Conservation (phyloP, 2,329 filamentous ascomycete species). For the Macrophomina phaseolina region DNA sequence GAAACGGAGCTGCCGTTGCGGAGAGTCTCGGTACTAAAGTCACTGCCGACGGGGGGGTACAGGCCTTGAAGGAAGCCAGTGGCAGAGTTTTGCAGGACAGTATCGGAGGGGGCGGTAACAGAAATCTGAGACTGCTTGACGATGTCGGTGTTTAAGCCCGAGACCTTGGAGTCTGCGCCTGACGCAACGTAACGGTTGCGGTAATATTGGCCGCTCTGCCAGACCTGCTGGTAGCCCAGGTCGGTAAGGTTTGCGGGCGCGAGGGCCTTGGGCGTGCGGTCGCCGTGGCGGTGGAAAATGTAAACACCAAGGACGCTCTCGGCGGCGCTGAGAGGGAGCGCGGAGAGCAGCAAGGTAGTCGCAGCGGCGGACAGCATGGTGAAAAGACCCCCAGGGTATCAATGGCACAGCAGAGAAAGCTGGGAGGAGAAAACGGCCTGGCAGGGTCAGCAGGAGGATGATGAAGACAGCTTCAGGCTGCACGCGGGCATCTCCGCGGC, state of each 20-base stretch:
- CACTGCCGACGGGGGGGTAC: constrained; percentile 74
- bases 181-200: constrained; percentile 74
- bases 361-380: constrained; percentile 36
- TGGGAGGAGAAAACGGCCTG: neutral
- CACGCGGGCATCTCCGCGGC: constrained; percentile 12
- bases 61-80: constrained; percentile 82
- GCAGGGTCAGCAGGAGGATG: neutral
- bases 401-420: neutral
- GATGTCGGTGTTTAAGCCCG: constrained; percentile 68
- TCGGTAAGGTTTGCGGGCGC: constrained; percentile 75
- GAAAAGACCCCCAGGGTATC: constrained; percentile 13
- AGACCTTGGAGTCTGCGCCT: constrained; percentile 65
- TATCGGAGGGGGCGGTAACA: constrained; percentile 74
- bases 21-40: constrained; percentile 63
- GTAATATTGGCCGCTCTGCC: constrained; percentile 75
- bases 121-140: constrained; percentile 74
- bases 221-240: constrained; percentile 78
- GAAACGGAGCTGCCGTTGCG: constrained; percentile 71
- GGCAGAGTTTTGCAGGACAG: constrained; percentile 80
- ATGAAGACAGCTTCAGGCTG: too few species aligned
- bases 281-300: constrained; percentile 89
- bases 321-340: constrained; percentile 37
- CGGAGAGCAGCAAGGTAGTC: constrained; percentile 35
- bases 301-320: constrained; percentile 83
- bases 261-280: constrained; percentile 79